Percentiles rank a stretch among this genome's conserved stretches.
These are phyloP conservation scores for Gardenia jasminoides DNA, from an alignment of 257 asterid species.

Conservation along the genomic window DNA sequence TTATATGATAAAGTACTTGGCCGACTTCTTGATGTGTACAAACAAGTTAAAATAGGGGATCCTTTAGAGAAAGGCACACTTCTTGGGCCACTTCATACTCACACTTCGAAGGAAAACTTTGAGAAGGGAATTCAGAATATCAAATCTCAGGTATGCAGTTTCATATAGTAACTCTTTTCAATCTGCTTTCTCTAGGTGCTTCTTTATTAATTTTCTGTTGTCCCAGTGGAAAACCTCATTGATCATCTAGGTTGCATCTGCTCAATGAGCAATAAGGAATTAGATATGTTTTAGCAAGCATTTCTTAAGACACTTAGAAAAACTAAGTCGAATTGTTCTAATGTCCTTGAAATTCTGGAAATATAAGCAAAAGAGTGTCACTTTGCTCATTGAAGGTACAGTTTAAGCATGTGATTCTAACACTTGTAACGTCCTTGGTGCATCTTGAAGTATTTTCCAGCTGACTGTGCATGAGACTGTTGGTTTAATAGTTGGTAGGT, in stretches of 20 bases:
- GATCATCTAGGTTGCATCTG: not conserved
- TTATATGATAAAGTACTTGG: constrained; percentile 73
- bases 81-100: constrained; percentile 94
- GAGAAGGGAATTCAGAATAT: constrained; percentile 73
- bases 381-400: not conserved
- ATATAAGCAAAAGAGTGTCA: not conserved
- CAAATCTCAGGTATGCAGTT: constrained; percentile 66
- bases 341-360: not conserved
- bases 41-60: constrained; percentile 88
- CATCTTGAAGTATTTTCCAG: not conserved
- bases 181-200: not conserved
- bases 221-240: not conserved
- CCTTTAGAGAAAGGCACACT: constrained; percentile 86
- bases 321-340: not conserved
- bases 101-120: constrained; percentile 61
- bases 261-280: not conserved
- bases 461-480: not conserved
- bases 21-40: constrained; percentile 72
- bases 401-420: not conserved
- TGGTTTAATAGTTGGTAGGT: not conserved
- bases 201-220: not conserved
- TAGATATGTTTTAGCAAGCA: not conserved
- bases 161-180: not conserved
- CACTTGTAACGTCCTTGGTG: not conserved
- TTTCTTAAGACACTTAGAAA: not conserved